Evolutionary conservation across 768 basidiomycete genomes (phyloP), one percentile per base, ranked within the genome.

Genomic region (Auriculariales sp.): DNA sequence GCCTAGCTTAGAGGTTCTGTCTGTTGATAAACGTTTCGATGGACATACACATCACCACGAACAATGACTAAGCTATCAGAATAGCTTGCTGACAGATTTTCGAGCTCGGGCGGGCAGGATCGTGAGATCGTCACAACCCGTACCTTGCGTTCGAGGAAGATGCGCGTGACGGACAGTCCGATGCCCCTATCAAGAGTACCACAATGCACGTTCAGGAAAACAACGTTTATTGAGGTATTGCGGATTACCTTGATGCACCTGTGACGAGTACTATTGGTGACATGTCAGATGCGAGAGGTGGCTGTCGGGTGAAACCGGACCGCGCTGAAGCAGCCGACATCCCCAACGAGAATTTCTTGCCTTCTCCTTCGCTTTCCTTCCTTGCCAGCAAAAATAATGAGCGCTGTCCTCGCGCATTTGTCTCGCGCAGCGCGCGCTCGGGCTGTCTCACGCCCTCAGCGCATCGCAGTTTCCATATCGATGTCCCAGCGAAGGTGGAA

Each of bases 121-220:
- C 92, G 78, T 3, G 85, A 83, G 51, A 94, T 66, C 0, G 87
- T 79, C 53, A 90, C 72, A 48, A 95, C 88, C 50, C 72, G 71
- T 35, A 79, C 76, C 46, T 71, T 66, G 65, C 80, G 77, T 47
- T 73, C 73, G 19, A 91, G 70, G 22, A 93, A 73, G 48, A 76
- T 67, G n/a, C 59, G 70, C 28, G 83, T 75, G 54, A 86, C 74
- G 15, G 88, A 84, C 46, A 94, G 77, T 1, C 93, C 92, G 53
- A 95, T 80, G 3, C 80, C 80, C 57, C 73, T 71, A 49, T 25
- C 4, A n/a, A 11, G 36, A 11, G 39, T 48, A 49, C 47, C 51
- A 27, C 10, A 44, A 30, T 56, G 12, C 12, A 39, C 19, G 5
- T 10, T 31, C 5, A 29, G 34, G 28, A n/a, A 30, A 28, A 22